Evolutionary conservation across 2,329 filamentous ascomycete genomes (phyloP).

Genomic region (Colletotrichum siamense): DNA sequence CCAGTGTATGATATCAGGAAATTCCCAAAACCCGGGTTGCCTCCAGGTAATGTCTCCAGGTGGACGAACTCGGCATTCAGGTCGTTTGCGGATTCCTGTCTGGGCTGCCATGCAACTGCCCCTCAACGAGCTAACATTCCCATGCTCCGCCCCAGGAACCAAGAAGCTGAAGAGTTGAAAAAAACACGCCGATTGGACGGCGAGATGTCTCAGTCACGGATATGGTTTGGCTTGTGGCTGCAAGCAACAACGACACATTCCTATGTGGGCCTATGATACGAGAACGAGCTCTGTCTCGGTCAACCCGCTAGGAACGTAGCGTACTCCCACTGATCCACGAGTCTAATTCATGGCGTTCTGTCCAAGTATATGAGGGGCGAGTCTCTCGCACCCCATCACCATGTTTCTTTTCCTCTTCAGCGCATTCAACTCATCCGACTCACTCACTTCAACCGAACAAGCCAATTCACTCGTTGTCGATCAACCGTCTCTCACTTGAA

Average conservation of each 20-base stretch:
- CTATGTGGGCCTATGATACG: not conserved
- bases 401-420: not conserved
- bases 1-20: not conserved
- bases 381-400: not conserved
- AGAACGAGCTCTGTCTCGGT: not conserved
- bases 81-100: conserved; percentile 3
- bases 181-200: not conserved
- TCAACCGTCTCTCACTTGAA: not conserved
- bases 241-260: conserved; percentile 13
- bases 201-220: not conserved
- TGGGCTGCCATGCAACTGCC: not conserved
- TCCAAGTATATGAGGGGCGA: not conserved
- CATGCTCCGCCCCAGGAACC: not conserved
- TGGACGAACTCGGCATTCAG: not conserved
- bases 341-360: not conserved
- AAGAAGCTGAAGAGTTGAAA: not conserved
- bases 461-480: not conserved
- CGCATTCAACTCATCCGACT: not conserved
- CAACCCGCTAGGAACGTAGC: not conserved
- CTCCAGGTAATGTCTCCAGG: not conserved
- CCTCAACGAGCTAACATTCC: not conserved
- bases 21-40: not conserved
- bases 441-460: not conserved
- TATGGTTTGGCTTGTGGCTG: not conserved
- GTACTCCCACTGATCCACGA: not conserved